phyloP scores from a whole-genome alignment of 129 eudicot genomes.

The Deinandra increscens region DNA sequence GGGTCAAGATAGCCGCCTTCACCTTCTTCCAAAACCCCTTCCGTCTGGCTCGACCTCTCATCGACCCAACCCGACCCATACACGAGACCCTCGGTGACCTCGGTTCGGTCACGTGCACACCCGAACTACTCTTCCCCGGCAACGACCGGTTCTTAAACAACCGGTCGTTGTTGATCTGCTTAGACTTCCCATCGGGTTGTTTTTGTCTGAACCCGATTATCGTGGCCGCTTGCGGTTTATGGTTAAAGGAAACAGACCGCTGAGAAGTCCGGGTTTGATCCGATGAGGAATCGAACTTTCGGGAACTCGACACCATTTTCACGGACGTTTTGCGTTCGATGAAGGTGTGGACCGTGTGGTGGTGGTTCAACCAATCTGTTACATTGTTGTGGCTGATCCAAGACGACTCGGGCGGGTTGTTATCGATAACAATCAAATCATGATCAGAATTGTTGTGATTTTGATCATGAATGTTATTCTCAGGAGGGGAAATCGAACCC shows the following conservation, averaged over 20 bases:
- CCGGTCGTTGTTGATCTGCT: constrained; percentile 16
- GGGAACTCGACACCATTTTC: constrained; percentile 36
- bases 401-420: constrained; percentile 52
- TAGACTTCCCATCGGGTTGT: constrained; percentile 10
- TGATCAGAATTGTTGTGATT: too few relatives aligned
- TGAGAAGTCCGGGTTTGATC: constrained; percentile 34
- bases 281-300: constrained; percentile 29
- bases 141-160: constrained; percentile 50
- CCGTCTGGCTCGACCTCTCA: constrained; percentile 28
- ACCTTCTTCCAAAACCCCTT: constrained; percentile 44
- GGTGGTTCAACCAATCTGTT: constrained; percentile 44
- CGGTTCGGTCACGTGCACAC: constrained; percentile 37
- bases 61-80: constrained; percentile 50
- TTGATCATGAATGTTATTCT: too few relatives aligned
- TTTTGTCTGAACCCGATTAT: constrained; percentile 42
- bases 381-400: constrained; percentile 45
- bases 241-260: constrained; percentile 32
- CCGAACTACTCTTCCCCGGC: constrained; percentile 36
- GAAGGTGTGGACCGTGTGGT: too few relatives aligned
- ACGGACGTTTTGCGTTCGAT: constrained; percentile 50
- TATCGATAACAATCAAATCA: too few relatives aligned
- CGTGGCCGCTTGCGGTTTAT: constrained; percentile 35
- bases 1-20: constrained; percentile 32
- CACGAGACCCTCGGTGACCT: constrained; percentile 59
- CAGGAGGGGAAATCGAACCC: constrained; percentile 16